A percentile compares a stretch with the other conserved stretches of the same genome.
These are phyloP conservation scores for Citrus inodora DNA, from an alignment of 345 rosid species.

Conservation along the genomic window DNA sequence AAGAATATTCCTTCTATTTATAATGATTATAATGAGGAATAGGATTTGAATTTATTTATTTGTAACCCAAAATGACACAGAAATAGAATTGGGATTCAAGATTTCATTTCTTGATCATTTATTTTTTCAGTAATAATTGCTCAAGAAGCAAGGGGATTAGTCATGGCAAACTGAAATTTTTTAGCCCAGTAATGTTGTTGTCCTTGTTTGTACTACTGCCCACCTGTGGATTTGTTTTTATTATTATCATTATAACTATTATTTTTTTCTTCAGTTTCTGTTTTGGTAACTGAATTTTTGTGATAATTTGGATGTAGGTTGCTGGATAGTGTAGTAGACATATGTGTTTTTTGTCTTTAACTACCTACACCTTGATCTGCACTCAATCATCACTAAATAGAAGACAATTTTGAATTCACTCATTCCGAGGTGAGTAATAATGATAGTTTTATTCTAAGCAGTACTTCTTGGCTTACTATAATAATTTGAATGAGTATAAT, in stretches of 20 bases:
- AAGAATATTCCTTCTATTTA: neutral
- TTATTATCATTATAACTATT: too few relatives aligned
- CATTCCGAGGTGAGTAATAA: neutral
- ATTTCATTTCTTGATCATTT: neutral
- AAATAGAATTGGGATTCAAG: neutral
- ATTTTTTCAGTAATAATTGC: too few relatives aligned
- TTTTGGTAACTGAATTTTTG: too few relatives aligned
- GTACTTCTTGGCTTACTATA: too few relatives aligned
- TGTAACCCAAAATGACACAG: neutral
- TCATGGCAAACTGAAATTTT: too few relatives aligned
- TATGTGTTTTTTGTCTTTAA: constrained; percentile 3
- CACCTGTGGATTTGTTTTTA: too few relatives aligned
- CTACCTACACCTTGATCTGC: neutral
- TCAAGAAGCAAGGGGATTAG: too few relatives aligned
- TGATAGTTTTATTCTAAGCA: too few relatives aligned
- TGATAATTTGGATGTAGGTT: neutral
- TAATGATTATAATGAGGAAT: neutral
- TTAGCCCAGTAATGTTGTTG: too few relatives aligned
- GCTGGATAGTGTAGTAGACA: neutral
- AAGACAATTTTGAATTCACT: neutral
- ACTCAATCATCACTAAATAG: neutral
- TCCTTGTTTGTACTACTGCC: too few relatives aligned
- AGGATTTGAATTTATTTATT: neutral
- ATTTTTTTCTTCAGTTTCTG: too few relatives aligned
- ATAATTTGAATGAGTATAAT: neutral